Base-by-base conservation (phyloP, 306 rosid species). In the Ziziphus jujuba region DNA sequence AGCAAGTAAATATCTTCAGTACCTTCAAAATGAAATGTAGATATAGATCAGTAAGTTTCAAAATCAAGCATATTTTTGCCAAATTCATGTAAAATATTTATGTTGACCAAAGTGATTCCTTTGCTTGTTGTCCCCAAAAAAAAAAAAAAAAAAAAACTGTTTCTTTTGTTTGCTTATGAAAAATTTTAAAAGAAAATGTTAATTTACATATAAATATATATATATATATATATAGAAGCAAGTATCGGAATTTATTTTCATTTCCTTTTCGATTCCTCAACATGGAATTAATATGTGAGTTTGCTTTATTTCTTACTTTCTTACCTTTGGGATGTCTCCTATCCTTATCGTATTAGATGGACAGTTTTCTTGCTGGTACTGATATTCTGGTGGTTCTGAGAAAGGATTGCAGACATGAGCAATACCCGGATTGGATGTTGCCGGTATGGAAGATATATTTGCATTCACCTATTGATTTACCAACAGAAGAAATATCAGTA, bases 301-400 rank as follows among this genome's bases (percentile, higher is more conserved):
- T 40, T 40, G 55, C 19, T 16, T 16, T 15, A 48, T 34, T 3
- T 43, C 51, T 1, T n/a, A 59, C 24, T 1, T 59, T 6, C 48
- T 12, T 84, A 84, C 96, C 89, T 83, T 60, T 7, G 95, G 86
- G 79, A 87, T 79, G 65, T 85, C 90, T 67, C 84, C 92, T 28
- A 90, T 85, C 73, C 64, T 77, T 33, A 82, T 61, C 1, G 86
- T 31, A 65, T 71, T 61, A 4, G 79, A 69, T 1, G 90, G 72
- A 28, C 97, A 91, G 24, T 79, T 77, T 38, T 79, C 67, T 10
- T 83, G 89, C 70, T 77, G 84, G 81, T 85, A 90, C 31, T 21
- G 52, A 68, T 74, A 84, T 33, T 71, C 68, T 10, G 92, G 97
- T 56, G 97, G 90, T 3, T 70, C 81, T 60, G 92, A 82, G 79